Percentiles rank a stretch among this genome's conserved stretches.
These are phyloP conservation scores for Chiua virens DNA, from an alignment of 768 basidiomycete species.

Conservation along the genomic window DNA sequence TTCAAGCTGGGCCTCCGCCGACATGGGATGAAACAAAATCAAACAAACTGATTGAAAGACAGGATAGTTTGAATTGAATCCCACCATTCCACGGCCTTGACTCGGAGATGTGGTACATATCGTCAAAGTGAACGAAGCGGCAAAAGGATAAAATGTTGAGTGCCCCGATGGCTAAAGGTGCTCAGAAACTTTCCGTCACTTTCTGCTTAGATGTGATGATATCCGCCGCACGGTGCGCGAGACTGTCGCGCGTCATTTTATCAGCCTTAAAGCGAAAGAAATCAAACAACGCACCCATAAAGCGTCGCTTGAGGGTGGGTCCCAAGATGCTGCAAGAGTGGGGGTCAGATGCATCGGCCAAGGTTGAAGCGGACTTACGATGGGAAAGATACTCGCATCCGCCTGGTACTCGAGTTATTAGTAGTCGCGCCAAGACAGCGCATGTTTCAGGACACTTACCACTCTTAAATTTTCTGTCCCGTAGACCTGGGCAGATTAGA, in stretches of 20 bases:
- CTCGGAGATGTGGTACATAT: too few relatives aligned
- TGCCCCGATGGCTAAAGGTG: too few relatives aligned
- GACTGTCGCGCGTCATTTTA: not conserved
- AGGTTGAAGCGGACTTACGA: constrained; percentile 3
- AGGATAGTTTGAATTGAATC: too few relatives aligned
- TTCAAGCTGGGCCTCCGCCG: too few relatives aligned
- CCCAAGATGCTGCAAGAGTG: constrained; percentile 12
- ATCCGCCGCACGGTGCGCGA: constrained; percentile 9
- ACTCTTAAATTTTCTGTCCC: constrained; percentile 14
- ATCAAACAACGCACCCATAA: constrained; percentile 8
- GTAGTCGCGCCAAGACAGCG: not conserved
- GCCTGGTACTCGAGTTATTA: constrained; percentile 10
- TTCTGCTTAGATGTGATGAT: constrained; percentile 2
- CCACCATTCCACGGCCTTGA: too few relatives aligned
- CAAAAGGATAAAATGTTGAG: too few relatives aligned
- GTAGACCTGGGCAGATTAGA: constrained; percentile 7
- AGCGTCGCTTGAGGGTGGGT: constrained; percentile 20
- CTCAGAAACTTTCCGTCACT: too few relatives aligned
- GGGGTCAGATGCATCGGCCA: not conserved
- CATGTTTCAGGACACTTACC: constrained; percentile 2
- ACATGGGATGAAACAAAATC: too few relatives aligned
- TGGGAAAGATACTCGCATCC: constrained; percentile 17
- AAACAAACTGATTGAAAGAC: too few relatives aligned
- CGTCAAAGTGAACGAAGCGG: too few relatives aligned
- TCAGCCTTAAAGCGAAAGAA: not conserved